phyloP scores from a whole-genome alignment of 805 yeast genomes.

The Ogataea polymorpha region DNA sequence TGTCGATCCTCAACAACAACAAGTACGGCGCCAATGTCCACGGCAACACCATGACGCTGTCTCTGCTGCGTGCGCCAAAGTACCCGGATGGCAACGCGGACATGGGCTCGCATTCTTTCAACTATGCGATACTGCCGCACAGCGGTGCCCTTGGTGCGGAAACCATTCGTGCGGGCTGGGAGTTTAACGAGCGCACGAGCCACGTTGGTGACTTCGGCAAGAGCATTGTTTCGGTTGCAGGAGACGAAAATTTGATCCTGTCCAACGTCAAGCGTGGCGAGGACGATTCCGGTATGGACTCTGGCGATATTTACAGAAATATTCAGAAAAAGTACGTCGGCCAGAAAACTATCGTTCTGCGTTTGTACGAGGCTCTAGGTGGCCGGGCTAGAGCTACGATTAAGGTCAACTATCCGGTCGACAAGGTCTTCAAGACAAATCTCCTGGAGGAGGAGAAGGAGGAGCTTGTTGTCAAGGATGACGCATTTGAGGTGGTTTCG shows the following conservation, averaged over 20 bases:
- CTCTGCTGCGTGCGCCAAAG: slow-evolving; percentile 85
- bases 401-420: slow-evolving; percentile 42
- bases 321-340: slow-evolving; percentile 44
- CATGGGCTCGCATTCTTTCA: slow-evolving; percentile 82
- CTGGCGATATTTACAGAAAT: slow-evolving; percentile 25
- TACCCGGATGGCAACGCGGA: slow-evolving; percentile 95
- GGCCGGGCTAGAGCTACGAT: slow-evolving; percentile 62
- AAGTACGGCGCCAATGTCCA: slow-evolving; percentile 93
- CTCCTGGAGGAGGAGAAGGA: slow-evolving; percentile 55
- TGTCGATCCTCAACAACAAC: slow-evolving; percentile 74
- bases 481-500: slow-evolving; percentile 41
- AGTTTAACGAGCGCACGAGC: slow-evolving; percentile 60
- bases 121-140: slow-evolving; percentile 85
- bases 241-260: slow-evolving; percentile 60
- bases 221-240: slow-evolving; percentile 33
- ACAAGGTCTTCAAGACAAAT: slow-evolving; percentile 51
- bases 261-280: slow-evolving; percentile 86
- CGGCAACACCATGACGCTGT: slow-evolving; percentile 87
- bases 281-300: slow-evolving; percentile 52
- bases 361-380: slow-evolving; percentile 87
- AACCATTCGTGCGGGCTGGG: slow-evolving; percentile 72
- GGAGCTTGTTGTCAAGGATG: slow-evolving; percentile 27
- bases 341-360: slow-evolving; percentile 54
- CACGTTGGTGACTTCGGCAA: slow-evolving; percentile 16
- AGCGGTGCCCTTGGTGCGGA: slow-evolving; percentile 58